Evolutionary conservation across 768 basidiomycete genomes (phyloP), one percentile per base, ranked within the genome.

Genomic region (Lactarius psammicola): DNA sequence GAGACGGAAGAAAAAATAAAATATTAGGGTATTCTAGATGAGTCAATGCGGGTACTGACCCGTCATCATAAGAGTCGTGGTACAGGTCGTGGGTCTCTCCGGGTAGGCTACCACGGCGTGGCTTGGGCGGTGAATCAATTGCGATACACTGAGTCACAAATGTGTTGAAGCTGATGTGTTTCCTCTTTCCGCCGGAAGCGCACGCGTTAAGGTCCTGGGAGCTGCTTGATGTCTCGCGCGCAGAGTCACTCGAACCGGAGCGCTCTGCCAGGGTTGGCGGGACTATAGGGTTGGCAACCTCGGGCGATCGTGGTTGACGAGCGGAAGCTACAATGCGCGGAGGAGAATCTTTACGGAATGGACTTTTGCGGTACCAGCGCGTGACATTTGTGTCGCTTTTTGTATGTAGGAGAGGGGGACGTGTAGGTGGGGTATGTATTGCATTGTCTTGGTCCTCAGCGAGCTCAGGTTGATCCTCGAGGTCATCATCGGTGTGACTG

Each of bases 131-230:
- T 71, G 88, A 88, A 73, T 93, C 92, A 73, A 94, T 91, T 51
- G 92, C 88, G 65, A 99, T 96, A 73, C 87, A 94, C 75, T 98
- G 96, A 75, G 97, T 92, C 44, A 99, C 96, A 74, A 95, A 97
- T 0, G 95, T 96, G 76, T 98, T 98, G 83, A 98, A 98, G 71
- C 84, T 89, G 79, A 98, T 98, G 75, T 97, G 96, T 69, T 88
- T 88, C 79, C 88, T 92, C 80, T 87, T 88, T 65, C 72, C 77
- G 55, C 68, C 72, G 46, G 71, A 71, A 28, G 76, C 72, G 65
- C 60, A 62, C 33, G 66, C 65, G 63, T 64, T 70, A 36, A 75
- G 68, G 63, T 77, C 76, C 64, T 75, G 75, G 26, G 75, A 74
- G 59, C 76, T 77, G 23, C 72, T 69, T 17, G 74, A 68, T 20